Evolutionary conservation across 176 grass and related monocot species (phyloP).

Genomic region (Triticum turgidum): DNA sequence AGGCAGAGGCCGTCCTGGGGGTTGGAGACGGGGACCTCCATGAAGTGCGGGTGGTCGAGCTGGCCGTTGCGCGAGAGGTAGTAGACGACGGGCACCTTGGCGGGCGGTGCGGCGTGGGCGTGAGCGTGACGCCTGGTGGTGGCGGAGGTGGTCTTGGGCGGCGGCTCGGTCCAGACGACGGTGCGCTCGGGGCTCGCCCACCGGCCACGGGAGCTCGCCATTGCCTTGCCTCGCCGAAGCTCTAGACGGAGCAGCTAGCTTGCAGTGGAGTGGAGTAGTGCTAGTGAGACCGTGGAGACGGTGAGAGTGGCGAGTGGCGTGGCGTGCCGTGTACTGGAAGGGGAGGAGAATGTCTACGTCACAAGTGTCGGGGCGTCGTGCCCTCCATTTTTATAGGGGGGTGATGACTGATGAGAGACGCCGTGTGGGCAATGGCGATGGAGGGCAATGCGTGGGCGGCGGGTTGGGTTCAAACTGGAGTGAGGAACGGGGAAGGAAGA

Average conservation of each 20-base stretch:
- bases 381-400: neutral
- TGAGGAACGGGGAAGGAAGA: neutral
- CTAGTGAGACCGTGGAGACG: too few relatives aligned
- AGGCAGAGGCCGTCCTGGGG: conserved; percentile 36
- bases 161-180: conserved; percentile 58
- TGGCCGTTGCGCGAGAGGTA: conserved; percentile 61
- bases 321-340: neutral
- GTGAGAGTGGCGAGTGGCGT: neutral
- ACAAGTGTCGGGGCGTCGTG: neutral
- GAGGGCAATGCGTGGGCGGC: neutral
- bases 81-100: conserved; percentile 60
- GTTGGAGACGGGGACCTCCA: conserved; percentile 41
- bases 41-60: conserved; percentile 77
- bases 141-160: neutral
- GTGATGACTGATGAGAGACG: neutral
- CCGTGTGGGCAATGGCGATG: neutral
- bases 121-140: neutral
- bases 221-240: neutral
- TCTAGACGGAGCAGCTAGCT: neutral
- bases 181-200: conserved; percentile 73
- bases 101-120: neutral
- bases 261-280: neutral
- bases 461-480: conserved; percentile 7
- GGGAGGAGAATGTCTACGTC: neutral
- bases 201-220: conserved; percentile 28